Conservation (phyloP, 2,329 filamentous ascomycete species). For the Aspergillus clavatus region DNA sequence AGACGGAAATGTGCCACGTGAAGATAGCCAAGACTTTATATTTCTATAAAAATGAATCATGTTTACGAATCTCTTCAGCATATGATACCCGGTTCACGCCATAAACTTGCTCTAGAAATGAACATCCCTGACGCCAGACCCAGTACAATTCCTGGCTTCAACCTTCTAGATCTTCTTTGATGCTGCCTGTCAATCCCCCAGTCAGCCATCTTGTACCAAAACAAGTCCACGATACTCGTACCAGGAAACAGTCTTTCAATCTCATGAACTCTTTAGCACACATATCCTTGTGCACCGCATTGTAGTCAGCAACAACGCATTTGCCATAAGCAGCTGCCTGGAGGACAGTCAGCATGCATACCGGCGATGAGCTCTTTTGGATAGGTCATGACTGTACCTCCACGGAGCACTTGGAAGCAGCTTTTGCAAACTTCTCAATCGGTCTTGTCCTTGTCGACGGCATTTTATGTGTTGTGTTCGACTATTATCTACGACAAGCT, state of each 20-base stretch:
- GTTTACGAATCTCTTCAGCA: not conserved
- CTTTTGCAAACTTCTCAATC: constrained; percentile 64
- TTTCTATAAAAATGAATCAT: not conserved
- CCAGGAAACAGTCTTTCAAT: constrained; percentile 82
- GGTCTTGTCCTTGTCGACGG: constrained; percentile 51
- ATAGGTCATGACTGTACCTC: constrained; percentile 48
- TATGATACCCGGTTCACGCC: no score
- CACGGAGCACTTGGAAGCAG: constrained; percentile 59
- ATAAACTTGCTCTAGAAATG: not conserved
- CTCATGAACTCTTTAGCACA: constrained; percentile 79
- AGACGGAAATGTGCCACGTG: not conserved
- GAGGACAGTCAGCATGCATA: constrained; percentile 13
- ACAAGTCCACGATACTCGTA: constrained; percentile 40
- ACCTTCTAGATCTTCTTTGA: constrained; percentile 44
- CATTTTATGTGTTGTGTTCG: constrained; percentile 29
- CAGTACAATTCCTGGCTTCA: not conserved
- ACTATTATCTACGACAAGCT: not conserved
- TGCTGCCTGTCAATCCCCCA: constrained; percentile 40
- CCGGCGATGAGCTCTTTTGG: not conserved
- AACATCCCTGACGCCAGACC: not conserved
- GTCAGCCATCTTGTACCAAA: constrained; percentile 7
- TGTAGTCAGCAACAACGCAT: constrained; percentile 87
- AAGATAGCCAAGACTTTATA: not conserved
- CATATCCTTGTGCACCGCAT: constrained; percentile 84
- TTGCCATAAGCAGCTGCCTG: constrained; percentile 84